Evolutionary conservation across 257 asterid species (phyloP).

Genomic region (Solanum phureja): DNA sequence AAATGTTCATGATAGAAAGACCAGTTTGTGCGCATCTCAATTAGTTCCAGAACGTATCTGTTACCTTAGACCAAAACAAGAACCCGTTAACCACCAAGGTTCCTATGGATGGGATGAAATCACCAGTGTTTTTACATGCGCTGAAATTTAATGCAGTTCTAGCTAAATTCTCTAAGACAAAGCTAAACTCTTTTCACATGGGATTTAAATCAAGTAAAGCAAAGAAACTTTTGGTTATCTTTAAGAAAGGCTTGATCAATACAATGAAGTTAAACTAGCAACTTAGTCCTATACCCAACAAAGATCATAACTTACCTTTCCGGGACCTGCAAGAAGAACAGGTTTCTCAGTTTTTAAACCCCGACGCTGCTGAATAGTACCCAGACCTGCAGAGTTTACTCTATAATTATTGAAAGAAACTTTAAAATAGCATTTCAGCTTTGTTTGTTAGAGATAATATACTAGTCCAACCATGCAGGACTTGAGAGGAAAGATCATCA

Average conservation of each 20-base stretch:
- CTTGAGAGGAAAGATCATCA: background rate
- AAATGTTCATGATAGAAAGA: too few species aligned
- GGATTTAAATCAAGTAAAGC: background rate
- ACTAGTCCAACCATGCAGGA: background rate
- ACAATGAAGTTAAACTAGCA: background rate
- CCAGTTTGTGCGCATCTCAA: too few species aligned
- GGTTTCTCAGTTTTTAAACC: conserved; percentile 68
- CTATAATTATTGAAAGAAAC: background rate
- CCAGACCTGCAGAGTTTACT: conserved; percentile 40
- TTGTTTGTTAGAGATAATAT: background rate
- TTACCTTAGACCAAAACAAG: too few species aligned
- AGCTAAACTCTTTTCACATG: background rate
- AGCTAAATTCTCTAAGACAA: background rate
- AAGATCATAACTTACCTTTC: conserved; percentile 43
- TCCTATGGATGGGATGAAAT: too few species aligned
- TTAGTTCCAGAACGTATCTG: too few species aligned
- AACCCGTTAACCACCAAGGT: too few species aligned
- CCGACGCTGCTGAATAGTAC: conserved; percentile 76
- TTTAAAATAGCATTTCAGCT: background rate
- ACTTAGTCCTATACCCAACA: background rate
- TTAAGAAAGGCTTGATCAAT: background rate
- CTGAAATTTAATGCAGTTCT: background rate
- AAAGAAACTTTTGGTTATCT: background rate
- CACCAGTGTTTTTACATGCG: too few species aligned
- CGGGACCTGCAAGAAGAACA: conserved; percentile 86